Conservation (phyloP, 352 stramenopile genomes). For the Halophytophthora polymorphica region DNA sequence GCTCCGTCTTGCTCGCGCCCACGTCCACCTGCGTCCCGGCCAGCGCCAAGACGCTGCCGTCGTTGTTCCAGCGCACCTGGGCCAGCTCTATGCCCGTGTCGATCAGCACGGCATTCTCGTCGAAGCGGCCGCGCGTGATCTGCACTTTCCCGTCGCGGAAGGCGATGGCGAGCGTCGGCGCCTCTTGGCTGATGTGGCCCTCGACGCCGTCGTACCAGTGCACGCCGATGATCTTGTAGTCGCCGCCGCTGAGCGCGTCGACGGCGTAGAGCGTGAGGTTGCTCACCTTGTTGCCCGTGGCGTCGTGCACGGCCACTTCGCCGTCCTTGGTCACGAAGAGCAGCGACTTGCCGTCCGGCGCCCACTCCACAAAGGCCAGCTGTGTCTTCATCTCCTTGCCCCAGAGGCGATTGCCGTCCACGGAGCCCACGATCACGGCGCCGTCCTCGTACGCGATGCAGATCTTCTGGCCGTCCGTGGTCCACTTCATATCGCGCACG, state of each 20-base stretch:
- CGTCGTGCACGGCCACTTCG: slow-evolving; percentile 85
- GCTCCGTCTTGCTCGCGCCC: slow-evolving; percentile 23
- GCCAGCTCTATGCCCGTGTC: slow-evolving; percentile 87
- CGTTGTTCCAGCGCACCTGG: slow-evolving; percentile 89
- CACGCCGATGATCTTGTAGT: slow-evolving; percentile 81
- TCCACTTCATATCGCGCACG: slow-evolving; percentile 95
- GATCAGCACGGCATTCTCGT: slow-evolving; percentile 87
- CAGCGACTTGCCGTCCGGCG: slow-evolving; percentile 85
- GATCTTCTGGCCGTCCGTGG: slow-evolving; percentile 92
- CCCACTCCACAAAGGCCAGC: slow-evolving; percentile 93
- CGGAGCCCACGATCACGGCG: slow-evolving; percentile 92
- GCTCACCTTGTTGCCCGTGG: slow-evolving; percentile 84
- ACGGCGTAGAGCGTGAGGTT: slow-evolving; percentile 79
- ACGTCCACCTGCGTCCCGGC: slow-evolving; percentile 59
- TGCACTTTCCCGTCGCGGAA: slow-evolving; percentile 92
- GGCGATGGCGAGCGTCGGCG: slow-evolving; percentile 88
- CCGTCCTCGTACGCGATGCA: slow-evolving; percentile 95
- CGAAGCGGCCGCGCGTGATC: slow-evolving; percentile 83
- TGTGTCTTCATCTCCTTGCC: slow-evolving; percentile 92
- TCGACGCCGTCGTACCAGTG: slow-evolving; percentile 88
- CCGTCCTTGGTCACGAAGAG: slow-evolving; percentile 87
- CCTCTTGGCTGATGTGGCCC: slow-evolving; percentile 85
- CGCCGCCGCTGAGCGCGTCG: slow-evolving; percentile 30
- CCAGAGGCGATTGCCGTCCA: slow-evolving; percentile 93
- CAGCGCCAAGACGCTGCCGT: slow-evolving; percentile 88